phyloP scores from a whole-genome alignment of 345 rosid species.

The Gossypium mustelinum region DNA sequence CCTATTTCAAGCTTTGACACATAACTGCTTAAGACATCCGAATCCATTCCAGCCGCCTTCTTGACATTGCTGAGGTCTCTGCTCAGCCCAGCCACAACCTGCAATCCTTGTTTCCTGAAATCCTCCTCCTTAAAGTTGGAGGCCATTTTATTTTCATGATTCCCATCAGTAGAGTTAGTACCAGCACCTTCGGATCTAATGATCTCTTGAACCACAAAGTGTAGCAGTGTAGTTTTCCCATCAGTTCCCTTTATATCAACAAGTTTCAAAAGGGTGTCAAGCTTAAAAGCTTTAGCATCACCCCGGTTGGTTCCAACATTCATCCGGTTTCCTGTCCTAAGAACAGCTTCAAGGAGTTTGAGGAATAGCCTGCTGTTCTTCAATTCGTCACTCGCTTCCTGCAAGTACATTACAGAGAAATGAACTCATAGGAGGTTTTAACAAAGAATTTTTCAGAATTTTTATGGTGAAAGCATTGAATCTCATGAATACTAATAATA shows the following conservation, averaged over 20 bases:
- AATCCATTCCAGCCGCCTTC: conserved; percentile 95
- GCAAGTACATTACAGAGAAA: conserved; percentile 14
- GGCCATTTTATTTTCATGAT: conserved; percentile 25
- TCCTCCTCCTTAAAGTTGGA: conserved; percentile 45
- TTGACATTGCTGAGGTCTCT: conserved; percentile 80
- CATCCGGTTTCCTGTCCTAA: conserved; percentile 91
- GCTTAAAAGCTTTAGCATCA: conserved; percentile 92
- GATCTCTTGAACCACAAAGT: conserved; percentile 98
- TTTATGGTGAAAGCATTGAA: neutral
- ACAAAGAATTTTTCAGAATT: neutral
- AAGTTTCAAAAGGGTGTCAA: conserved; percentile 96
- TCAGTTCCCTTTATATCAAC: conserved; percentile 94
- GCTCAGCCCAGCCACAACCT: conserved; percentile 83
- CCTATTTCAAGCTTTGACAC: conserved; percentile 81
- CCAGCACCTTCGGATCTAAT: conserved; percentile 65
- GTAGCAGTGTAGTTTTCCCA: conserved; percentile 94
- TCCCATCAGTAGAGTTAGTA: conserved; percentile 35
- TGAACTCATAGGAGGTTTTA: neutral
- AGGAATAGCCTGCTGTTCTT: conserved; percentile 86
- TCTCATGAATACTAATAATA: conserved; percentile 26
- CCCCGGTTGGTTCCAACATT: conserved; percentile 97
- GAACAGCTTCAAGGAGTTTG: conserved; percentile 94
- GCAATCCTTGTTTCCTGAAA: conserved; percentile 83
- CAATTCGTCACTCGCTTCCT: conserved; percentile 89
- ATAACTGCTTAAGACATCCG: conserved; percentile 82